A percentile compares a stretch with the other conserved stretches of the same genome.
Conservation (phyloP, 768 basidiomycete genomes). For the Trametes coccinea region DNA sequence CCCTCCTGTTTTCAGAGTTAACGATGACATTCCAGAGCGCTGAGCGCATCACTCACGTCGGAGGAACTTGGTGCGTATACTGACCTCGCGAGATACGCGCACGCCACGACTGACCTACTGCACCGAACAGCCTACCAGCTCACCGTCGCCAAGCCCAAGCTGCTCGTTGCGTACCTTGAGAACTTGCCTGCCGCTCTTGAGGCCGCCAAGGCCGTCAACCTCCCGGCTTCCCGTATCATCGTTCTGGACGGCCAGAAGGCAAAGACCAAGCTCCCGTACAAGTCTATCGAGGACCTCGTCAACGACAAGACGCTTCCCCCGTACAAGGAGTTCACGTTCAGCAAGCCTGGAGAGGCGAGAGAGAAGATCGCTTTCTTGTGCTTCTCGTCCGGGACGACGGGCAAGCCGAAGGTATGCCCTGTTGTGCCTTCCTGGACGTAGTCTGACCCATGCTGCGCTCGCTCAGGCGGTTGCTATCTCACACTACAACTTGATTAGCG, state of each 20-base stretch:
- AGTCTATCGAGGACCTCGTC: conserved; percentile 7
- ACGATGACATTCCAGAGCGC: background rate
- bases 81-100: no score
- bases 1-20: background rate
- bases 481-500: conserved; percentile 65
- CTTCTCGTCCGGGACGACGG: conserved; percentile 26
- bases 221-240: conserved; percentile 25
- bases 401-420: conserved; percentile 16
- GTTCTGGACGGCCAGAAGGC: conserved; percentile 23
- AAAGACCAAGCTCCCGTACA: background rate
- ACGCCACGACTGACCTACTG: background rate
- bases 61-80: conserved; percentile 10
- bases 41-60: conserved; percentile 9
- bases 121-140: conserved; percentile 28
- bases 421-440: background rate
- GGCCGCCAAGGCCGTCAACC: conserved; percentile 22
- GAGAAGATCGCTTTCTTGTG: conserved; percentile 22
- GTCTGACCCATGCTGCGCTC: conserved; percentile 13
- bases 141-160: conserved; percentile 22
- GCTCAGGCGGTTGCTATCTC: conserved; percentile 67
- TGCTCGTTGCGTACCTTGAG: conserved; percentile 28
- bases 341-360: conserved; percentile 11
- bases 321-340: conserved; percentile 3
- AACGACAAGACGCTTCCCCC: conserved; percentile 3
- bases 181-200: conserved; percentile 24